Evolutionary conservation across 352 stramenopile genomes (phyloP).

Genomic region (Phytophthora litchii): DNA sequence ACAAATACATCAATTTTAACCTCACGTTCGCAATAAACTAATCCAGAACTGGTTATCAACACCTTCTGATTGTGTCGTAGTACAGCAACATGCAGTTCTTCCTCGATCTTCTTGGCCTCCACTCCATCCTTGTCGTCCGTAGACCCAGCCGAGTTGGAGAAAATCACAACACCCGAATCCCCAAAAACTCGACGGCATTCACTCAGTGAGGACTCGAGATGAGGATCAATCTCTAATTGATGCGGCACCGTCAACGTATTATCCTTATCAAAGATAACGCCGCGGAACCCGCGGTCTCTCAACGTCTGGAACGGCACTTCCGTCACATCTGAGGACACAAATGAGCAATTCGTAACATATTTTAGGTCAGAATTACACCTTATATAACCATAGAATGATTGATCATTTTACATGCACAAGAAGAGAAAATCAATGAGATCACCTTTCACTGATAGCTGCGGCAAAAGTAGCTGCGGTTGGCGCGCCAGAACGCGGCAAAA

Average conservation of each 20-base stretch:
- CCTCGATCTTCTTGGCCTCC: conserved; percentile 85
- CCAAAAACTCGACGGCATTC: conserved; percentile 93
- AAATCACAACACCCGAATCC: conserved; percentile 86
- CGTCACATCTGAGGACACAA: conserved; percentile 61
- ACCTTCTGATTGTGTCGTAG: conserved; percentile 93
- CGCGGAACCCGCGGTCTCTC: conserved; percentile 86
- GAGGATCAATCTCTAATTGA: conserved; percentile 75
- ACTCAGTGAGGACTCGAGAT: conserved; percentile 66
- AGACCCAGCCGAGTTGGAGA: conserved; percentile 96
- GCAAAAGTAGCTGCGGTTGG: conserved; percentile 75
- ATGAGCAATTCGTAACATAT: neutral
- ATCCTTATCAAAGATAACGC: conserved; percentile 97
- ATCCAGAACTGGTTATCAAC: neutral
- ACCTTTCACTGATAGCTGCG: conserved; percentile 86
- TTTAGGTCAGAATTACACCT: conserved; percentile 6
- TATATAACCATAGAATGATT: neutral
- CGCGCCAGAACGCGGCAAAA: conserved; percentile 80
- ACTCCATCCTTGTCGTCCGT: conserved; percentile 88
- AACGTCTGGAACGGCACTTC: conserved; percentile 83
- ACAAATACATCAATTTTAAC: conserved; percentile 9
- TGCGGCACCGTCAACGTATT: conserved; percentile 97
- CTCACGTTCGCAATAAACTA: neutral
- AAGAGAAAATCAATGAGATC: conserved; percentile 6
- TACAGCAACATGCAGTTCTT: conserved; percentile 82
- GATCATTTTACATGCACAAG: neutral